Evolutionary conservation across 768 basidiomycete genomes (phyloP).

Genomic region (Kwoniella dejecticola): DNA sequence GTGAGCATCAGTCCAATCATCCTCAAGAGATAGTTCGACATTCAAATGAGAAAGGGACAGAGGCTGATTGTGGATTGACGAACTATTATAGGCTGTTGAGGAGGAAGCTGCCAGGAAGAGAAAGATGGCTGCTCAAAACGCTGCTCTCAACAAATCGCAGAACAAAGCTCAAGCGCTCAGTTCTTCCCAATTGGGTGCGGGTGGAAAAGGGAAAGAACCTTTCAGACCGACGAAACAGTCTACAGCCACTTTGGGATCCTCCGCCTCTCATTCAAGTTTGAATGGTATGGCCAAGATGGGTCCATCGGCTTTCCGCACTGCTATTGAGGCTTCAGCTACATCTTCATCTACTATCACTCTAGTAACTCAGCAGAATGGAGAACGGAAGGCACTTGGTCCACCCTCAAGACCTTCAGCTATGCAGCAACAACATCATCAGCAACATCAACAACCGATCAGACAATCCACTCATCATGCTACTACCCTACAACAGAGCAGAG

Average conservation of each 20-base stretch:
- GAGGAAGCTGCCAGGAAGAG: slow-evolving; percentile 41
- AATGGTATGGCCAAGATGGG: slow-evolving; percentile 31
- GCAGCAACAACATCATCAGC: slow-evolving; percentile 19
- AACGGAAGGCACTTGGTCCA: slow-evolving; percentile 41
- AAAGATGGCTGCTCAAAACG: slow-evolving; percentile 32
- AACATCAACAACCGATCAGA: too few species aligned
- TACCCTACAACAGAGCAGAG: slow-evolving; percentile 37
- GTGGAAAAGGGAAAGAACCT: slow-evolving; percentile 36
- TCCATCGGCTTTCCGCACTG: slow-evolving; percentile 42
- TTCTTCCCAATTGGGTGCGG: slow-evolving; percentile 6
- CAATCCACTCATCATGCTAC: slow-evolving; percentile 25
- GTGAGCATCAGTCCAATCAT: slow-evolving; percentile 25
- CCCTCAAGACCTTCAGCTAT: slow-evolving; percentile 44
- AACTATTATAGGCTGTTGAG: slow-evolving; percentile 23
- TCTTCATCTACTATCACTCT: slow-evolving; percentile 35
- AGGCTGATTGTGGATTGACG: too few species aligned
- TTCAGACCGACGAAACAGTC: slow-evolving; percentile 29
- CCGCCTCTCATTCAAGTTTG: slow-evolving; percentile 7
- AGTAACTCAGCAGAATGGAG: slow-evolving; percentile 25
- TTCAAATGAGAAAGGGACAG: not conserved
- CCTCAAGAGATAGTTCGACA: not conserved
- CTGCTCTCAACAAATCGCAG: slow-evolving; percentile 27
- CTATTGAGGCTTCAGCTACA: slow-evolving; percentile 14
- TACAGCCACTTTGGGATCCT: slow-evolving; percentile 9
- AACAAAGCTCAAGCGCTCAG: not conserved